Base-by-base conservation (phyloP, 179 eudicot genomes). In the Heliamphora pulchella region DNA sequence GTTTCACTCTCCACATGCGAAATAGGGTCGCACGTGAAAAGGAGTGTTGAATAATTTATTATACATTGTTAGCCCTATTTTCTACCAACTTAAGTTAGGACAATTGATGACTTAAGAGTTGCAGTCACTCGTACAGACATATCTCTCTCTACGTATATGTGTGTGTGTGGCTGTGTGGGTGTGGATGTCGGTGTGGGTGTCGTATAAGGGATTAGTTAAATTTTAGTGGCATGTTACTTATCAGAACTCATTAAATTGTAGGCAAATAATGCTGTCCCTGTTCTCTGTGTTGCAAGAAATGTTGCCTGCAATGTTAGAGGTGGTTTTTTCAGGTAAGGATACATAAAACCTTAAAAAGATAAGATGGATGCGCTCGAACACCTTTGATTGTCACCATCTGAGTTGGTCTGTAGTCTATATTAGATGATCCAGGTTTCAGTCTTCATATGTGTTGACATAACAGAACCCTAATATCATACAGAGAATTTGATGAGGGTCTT, bases 231-330 rank as follows among this genome's bases (percentile, higher is more conserved):
- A 76, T 48, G 46, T 39, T 76, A 31, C 76, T 82, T 22, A 76
- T 77, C 55, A 53, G 43, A 54, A 74, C 17, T 76, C 43, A 64
- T 82, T 43, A 59, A 59, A 61, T 83, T 87, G 84, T 80, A 96
- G 99, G 97, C 91, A 82, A 94, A 87, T 82, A 91, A 90, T 87
- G 85, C 93, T 44, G 89, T 92, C 78, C 98, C 99, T 68, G 92
- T 96, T 76, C 89, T 96, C 69, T 92, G 97, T 83, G 96, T 94
- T 81, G 99, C 97, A 64, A 88, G 99, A 86, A 94, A 94, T 83
- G 97, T 96, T 78, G 98, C 98, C 20, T 96, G 99, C 90, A 92
- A 94, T 85, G 98, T 96, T 61, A 89, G 99, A 85, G 97, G 98
- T 88, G 97, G 99, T 82, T 96, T 92, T 86, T 96, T 94, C 89